These are phyloP conservation scores for Vitrella brassicaformis DNA, from an alignment of 73 alveolate genomes.

Conservation along the genomic window DNA sequence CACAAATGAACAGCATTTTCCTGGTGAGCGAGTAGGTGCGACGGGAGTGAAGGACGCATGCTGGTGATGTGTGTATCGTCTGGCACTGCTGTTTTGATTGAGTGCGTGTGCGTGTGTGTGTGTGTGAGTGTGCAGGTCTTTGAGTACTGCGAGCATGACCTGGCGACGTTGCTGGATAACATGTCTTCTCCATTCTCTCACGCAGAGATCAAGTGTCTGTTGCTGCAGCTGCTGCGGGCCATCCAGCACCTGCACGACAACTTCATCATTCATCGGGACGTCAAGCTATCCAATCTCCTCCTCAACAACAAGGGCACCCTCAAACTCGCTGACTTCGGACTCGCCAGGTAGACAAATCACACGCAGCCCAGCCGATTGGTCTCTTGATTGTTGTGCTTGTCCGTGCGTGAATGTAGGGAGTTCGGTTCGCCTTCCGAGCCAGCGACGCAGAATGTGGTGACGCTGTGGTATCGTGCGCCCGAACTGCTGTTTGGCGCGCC, in stretches of 20 bases:
- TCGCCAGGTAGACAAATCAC: conserved; percentile 17
- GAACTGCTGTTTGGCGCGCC: conserved; percentile 42
- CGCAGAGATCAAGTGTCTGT: conserved; percentile 14
- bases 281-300: conserved; percentile 37
- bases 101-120: no score
- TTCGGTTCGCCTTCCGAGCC: conserved; percentile 6
- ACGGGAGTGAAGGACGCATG: no score
- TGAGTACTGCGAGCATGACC: neutral
- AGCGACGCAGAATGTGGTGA: conserved; percentile 7
- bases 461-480: conserved; percentile 54
- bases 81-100: no score
- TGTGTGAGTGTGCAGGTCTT: no score
- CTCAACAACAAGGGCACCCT: conserved; percentile 20
- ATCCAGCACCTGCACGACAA: conserved; percentile 25
- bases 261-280: conserved; percentile 40
- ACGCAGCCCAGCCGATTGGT: neutral
- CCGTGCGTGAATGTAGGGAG: neutral
- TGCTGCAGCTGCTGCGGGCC: conserved; percentile 38
- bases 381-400: neutral
- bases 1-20: neutral
- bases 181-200: neutral
- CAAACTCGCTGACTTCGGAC: conserved; percentile 54
- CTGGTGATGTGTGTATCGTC: no score
- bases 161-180: neutral
- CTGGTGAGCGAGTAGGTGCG: no score